Conservation (phyloP, 1,139 yeast genomes). For the Scheffersomyces cryptocercus region DNA sequence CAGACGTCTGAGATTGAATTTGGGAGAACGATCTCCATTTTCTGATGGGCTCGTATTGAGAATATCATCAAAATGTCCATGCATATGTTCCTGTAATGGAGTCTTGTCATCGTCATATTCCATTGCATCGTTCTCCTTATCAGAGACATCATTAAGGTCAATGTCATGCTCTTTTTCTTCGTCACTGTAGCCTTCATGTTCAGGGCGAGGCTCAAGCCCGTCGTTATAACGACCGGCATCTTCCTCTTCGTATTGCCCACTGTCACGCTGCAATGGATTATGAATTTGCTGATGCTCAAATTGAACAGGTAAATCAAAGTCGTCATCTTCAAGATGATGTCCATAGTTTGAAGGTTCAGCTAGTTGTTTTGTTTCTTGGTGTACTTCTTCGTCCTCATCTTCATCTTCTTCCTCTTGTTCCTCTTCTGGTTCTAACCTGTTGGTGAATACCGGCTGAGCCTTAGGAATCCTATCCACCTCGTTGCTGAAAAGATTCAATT, state of each 20-base stretch:
- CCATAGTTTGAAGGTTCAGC: neutral
- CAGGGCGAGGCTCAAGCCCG: no score
- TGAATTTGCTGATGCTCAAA: neutral
- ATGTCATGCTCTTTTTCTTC: no score
- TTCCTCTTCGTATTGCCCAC: no score
- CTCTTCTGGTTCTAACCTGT: constrained; percentile 6
- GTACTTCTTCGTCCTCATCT: neutral
- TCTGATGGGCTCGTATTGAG: no score
- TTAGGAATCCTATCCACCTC: constrained; percentile 2
- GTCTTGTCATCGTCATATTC: constrained; percentile 1
- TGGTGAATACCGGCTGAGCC: neutral
- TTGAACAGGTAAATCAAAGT: no score
- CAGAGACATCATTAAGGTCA: no score
- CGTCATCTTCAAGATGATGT: no score
- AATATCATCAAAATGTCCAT: constrained; percentile 1
- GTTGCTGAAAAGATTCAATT: constrained; percentile 37
- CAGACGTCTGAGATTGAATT: constrained; percentile 15
- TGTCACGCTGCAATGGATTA: neutral
- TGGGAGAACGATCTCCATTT: constrained; percentile 13
- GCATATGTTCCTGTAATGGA: constrained; percentile 1
- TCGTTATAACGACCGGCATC: no score
- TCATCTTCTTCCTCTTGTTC: constrained; percentile 11
- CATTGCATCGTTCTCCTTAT: constrained; percentile 4
- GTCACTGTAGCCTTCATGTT: no score
- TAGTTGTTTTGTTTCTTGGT: no score